phyloP scores from a whole-genome alignment of 805 yeast genomes.

The Geotrichum ghanense region DNA sequence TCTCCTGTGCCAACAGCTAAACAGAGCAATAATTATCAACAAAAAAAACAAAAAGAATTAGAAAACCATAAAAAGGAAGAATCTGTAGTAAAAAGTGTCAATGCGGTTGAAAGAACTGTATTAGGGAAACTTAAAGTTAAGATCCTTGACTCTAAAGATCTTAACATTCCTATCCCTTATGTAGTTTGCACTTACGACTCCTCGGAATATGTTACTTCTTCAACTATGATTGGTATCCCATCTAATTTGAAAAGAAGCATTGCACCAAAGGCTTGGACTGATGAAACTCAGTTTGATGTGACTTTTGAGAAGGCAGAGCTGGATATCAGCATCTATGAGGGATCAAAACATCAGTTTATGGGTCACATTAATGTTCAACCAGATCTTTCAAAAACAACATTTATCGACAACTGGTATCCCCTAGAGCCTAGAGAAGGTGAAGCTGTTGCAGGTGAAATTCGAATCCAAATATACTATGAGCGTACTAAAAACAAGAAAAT shows the following conservation, averaged over 20 bases:
- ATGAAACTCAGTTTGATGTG: conserved; percentile 87
- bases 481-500: conserved; percentile 26
- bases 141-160: conserved; percentile 67
- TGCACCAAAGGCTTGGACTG: conserved; percentile 54
- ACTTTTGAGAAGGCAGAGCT: conserved; percentile 62
- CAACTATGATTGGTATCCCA: conserved; percentile 28
- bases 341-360: conserved; percentile 67
- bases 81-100: not conserved
- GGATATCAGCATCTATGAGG: conserved; percentile 82
- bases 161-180: conserved; percentile 34
- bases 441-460: not conserved
- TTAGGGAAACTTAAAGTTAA: conserved; percentile 69
- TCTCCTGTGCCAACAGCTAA: too few species aligned
- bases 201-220: conserved; percentile 12
- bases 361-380: conserved; percentile 78
- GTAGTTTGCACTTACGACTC: conserved; percentile 23
- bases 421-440: conserved; percentile 47
- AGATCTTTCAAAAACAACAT: conserved; percentile 24
- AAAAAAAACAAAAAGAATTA: too few species aligned
- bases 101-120: not conserved
- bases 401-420: conserved; percentile 58
- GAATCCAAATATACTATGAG: not conserved
- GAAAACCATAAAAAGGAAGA: not conserved
- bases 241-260: conserved; percentile 12
- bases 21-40: too few species aligned